Conservation (phyloP, 805 yeast genomes). For the Ogataea philodendri region DNA sequence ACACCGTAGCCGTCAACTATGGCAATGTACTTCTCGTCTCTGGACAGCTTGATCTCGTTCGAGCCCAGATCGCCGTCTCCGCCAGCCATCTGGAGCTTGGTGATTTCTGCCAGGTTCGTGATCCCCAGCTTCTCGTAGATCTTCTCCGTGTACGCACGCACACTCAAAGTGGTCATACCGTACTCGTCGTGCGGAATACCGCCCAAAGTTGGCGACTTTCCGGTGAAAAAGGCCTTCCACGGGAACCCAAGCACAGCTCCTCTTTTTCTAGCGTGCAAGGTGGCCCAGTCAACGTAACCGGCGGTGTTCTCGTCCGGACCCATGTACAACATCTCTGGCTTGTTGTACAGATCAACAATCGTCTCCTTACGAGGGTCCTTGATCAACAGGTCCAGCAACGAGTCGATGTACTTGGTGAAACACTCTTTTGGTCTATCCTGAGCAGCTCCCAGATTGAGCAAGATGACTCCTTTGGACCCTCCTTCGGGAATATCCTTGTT, state of each 20-base stretch:
- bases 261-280: conserved; percentile 84
- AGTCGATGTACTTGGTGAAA: conserved; percentile 89
- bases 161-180: conserved; percentile 96
- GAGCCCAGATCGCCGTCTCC: conserved; percentile 98
- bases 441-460: conserved; percentile 67
- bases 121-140: conserved; percentile 76
- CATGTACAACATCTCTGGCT: conserved; percentile 89
- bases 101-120: conserved; percentile 51
- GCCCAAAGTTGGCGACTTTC: conserved; percentile 87
- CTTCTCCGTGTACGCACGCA: conserved; percentile 85
- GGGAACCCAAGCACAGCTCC: conserved; percentile 78
- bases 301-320: conserved; percentile 99
- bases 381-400: conserved; percentile 81
- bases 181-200: conserved; percentile 98
- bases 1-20: conserved; percentile 97
- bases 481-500: conserved; percentile 99
- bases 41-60: conserved; percentile 85
- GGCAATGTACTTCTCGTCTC: conserved; percentile 80
- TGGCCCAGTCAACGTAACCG: conserved; percentile 94
- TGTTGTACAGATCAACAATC: conserved; percentile 78
- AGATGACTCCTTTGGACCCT: conserved; percentile 95
- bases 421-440: conserved; percentile 81
- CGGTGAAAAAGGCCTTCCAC: conserved; percentile 98
- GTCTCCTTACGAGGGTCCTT: conserved; percentile 70
- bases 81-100: conserved; percentile 95